Percentiles rank a stretch among this genome's conserved stretches.
These are phyloP conservation scores for Spathaspora girioi DNA, from an alignment of 805 yeast genomes.

Conservation along the genomic window DNA sequence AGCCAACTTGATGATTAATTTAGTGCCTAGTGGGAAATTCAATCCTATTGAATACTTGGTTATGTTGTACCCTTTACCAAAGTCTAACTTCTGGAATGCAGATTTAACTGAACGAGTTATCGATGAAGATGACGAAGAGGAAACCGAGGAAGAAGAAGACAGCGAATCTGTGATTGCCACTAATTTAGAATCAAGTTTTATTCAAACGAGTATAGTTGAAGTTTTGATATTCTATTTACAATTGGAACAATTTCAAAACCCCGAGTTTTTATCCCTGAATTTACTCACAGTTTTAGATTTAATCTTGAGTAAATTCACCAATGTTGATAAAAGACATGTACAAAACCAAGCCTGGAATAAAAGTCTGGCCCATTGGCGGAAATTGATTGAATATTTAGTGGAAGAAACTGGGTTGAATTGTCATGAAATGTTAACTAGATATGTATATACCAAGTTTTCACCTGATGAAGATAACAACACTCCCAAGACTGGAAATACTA, in stretches of 20 bases:
- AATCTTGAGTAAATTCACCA: slow-evolving; percentile 26
- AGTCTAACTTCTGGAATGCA: slow-evolving; percentile 26
- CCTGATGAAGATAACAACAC: background rate
- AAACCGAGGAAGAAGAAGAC: slow-evolving; percentile 19
- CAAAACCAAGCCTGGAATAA: slow-evolving; percentile 32
- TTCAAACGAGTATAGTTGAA: slow-evolving; percentile 31
- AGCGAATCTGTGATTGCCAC: slow-evolving; percentile 21
- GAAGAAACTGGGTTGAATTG: slow-evolving; percentile 34
- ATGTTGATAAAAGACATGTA: slow-evolving; percentile 18
- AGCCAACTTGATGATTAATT: slow-evolving; percentile 30
- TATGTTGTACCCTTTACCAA: slow-evolving; percentile 27
- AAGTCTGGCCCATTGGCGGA: slow-evolving; percentile 24
- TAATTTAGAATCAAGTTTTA: slow-evolving; percentile 16
- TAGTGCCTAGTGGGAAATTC: slow-evolving; percentile 37
- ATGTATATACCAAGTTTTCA: slow-evolving; percentile 26
- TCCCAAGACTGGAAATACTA: background rate
- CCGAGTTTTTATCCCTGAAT: slow-evolving; percentile 30
- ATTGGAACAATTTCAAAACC: slow-evolving; percentile 36
- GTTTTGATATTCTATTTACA: slow-evolving; percentile 34
- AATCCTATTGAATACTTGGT: slow-evolving; percentile 32
- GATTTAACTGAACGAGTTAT: slow-evolving; percentile 16
- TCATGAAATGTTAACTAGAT: slow-evolving; percentile 33
- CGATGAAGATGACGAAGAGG: slow-evolving; percentile 17
- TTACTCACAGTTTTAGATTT: slow-evolving; percentile 24
- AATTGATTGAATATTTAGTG: slow-evolving; percentile 26